Evolutionary conservation across 2,329 filamentous ascomycete species (phyloP), one percentile per base, ranked within the genome.

Genomic region (Ophiostoma australiae): DNA sequence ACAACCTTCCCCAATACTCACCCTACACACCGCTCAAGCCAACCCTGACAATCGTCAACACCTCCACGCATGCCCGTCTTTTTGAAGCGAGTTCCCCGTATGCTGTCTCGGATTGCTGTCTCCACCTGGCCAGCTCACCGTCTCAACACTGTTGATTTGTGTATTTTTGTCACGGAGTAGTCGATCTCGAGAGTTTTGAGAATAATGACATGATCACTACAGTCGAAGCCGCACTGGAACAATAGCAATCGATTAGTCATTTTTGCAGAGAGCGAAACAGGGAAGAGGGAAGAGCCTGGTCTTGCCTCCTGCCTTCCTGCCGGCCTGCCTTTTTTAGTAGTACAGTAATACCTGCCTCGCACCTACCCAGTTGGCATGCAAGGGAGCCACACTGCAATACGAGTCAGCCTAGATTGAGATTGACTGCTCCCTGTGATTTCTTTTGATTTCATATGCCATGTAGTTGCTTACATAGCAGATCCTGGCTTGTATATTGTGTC

Each of bases 81-180:
- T 58, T 58, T 58, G 11, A 48, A n/a, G 44, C 44, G 44, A 48
- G 17, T 20, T 27, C 52, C 23, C 44, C 20, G 44, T 48, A 58
- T 58, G 52, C 52, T 58, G 52, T 58, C 52, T 58, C 52, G 52
- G 52, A 58, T 58, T 27, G 27, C 52, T 48, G 44, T 27, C 52
- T 58, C 52, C 52, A 58, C 52, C 52, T n/a, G 52, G 52, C 52
- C 52, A 27, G 52, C 52, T 58, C 52, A 58, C 52, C 52, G 52
- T 58, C 52, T 58, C 39, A 41, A 15, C 11, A 41, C 39, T 41
- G 10, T 15, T 11, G 1, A 41, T 4, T 41, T 41, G 39, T 15
- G 39, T 41, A 10, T 41, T 41, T 41, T 41, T 11, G 3, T 41
- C 15, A 4, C 37, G 37, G 37, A 39, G 39, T 8, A 10, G 39